Base-by-base conservation (phyloP, 2,329 filamentous ascomycete species). In the Ascochyta clinopodiicola region DNA sequence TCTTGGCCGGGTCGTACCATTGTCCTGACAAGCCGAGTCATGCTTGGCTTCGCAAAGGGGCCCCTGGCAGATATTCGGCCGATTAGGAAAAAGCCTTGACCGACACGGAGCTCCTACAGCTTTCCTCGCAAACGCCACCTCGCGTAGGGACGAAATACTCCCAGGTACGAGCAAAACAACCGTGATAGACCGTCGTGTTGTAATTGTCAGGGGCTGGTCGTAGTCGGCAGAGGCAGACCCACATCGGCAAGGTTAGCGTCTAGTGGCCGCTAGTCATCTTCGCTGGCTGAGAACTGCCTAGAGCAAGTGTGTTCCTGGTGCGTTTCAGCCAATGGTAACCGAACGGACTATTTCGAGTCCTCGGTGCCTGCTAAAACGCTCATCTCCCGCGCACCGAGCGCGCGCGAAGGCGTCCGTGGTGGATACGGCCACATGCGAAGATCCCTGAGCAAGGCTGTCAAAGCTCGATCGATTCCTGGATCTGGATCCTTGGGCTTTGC, bases 241-340 rank as follows among this genome's bases (percentile, higher is more conserved):
- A 56, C 52, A 43, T 50, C 15, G 40, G 40, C 15, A 10, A 12
- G 1, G 4, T 17, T 51, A 44, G 52, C 46, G 46, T 37, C 15
- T 38, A 35, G 19, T 21, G 37, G 37, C 10, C 37, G 13, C 46
- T 47, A 43, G 47, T 51, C 42, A 46, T 36, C 31, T 22, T 46
- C 15, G 42, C 25, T 34, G 29, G n/a, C 38, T 10, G 19, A 32
- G 38, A 19, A 42, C 24, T 32, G 40, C 24, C 52, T 43, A 56
- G 51, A 42, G 9, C 24, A 44, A 46, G 42, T 32, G 12, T 38
- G 52, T 51, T 34, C 52, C 46, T 56, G 46, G 52, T 31, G 36
- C 37, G 52, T 56, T 56, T 56, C 52, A 56, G 24, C 47, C 47
- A 56, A 56, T 56, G 4, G 46, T 46, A 42, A 39, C 24, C 13